Conservation (phyloP, 1,284 basidiomycete species). For the Erythrobasidium hasegawianum region DNA sequence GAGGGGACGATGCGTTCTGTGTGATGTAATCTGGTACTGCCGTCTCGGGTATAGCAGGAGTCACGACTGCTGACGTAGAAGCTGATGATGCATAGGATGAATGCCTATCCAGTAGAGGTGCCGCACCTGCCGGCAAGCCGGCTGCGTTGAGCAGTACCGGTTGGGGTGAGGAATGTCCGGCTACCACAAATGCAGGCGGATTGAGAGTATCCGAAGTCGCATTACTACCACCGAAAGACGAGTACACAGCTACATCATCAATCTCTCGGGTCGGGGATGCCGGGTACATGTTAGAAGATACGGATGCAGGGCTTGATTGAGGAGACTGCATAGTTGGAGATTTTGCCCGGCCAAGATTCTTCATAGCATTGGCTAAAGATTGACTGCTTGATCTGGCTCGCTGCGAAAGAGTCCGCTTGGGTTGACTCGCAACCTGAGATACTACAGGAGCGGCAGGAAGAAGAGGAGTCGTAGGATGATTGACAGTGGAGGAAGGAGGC, state of each 20-base stretch:
- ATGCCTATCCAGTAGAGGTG: constrained; percentile 13
- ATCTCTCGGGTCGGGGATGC: neutral
- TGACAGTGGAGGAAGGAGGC: neutral
- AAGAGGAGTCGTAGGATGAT: neutral
- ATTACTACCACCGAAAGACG: too few relatives aligned
- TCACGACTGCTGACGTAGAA: neutral
- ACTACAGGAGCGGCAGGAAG: neutral
- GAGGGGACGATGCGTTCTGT: neutral
- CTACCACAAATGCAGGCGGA: too few relatives aligned
- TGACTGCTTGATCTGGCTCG: constrained; percentile 14
- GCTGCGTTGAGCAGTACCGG: neutral
- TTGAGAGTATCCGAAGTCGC: too few relatives aligned
- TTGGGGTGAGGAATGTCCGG: too few relatives aligned
- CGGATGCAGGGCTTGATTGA: neutral
- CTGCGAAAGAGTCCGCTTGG: constrained; percentile 30
- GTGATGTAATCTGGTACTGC: neutral
- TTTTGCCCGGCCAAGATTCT: constrained; percentile 18
- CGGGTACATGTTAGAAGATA: neutral
- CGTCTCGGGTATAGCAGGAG: neutral
- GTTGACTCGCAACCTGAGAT: neutral
- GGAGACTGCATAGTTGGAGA: constrained; percentile 2
- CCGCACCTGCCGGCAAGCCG: constrained; percentile 24
- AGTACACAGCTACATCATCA: too few relatives aligned
- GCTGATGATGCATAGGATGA: constrained; percentile 18
- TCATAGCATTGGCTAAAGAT: constrained; percentile 23